A percentile compares a stretch with the other conserved stretches of the same genome.
Conservation (phyloP, 495 filamentous ascomycete species). For the Penicilliopsis zonata region DNA sequence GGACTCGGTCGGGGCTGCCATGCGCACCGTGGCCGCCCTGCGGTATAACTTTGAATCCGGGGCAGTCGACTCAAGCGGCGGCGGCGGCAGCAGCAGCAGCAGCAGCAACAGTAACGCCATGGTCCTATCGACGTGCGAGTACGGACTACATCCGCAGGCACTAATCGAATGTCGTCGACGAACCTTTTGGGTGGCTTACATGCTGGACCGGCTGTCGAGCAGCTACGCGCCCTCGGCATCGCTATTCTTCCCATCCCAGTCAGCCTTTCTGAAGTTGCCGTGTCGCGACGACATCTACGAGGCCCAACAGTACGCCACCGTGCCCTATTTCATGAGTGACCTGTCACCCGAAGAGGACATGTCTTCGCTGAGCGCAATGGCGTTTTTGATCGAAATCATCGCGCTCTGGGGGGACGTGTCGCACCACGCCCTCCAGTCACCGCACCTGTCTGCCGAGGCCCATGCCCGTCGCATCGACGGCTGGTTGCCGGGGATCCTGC, state of each 20-base stretch:
- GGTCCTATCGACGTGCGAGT: constrained; percentile 41
- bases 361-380: constrained; percentile 40
- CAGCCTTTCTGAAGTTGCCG: constrained; percentile 51
- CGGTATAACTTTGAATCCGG: constrained; percentile 51
- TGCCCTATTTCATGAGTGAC: constrained; percentile 43
- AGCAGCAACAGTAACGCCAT: too few species aligned
- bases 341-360: constrained; percentile 15
- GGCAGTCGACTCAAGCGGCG: constrained; percentile 28
- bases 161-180: constrained; percentile 53
- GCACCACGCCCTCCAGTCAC: constrained; percentile 40
- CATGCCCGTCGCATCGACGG: constrained; percentile 33
- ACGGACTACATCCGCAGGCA: constrained; percentile 42
- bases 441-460: constrained; percentile 31
- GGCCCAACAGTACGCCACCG: constrained; percentile 33
- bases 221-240: constrained; percentile 39
- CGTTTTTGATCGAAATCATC: constrained; percentile 45
- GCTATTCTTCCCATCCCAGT: constrained; percentile 32
- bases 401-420: constrained; percentile 55
- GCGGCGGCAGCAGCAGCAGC: too few species aligned
- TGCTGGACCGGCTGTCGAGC: constrained; percentile 50
- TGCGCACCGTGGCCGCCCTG: constrained; percentile 43
- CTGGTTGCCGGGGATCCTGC: constrained; percentile 37
- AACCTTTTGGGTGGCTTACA: constrained; percentile 55
- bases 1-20: constrained; percentile 47
- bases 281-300: constrained; percentile 47